Evolutionary conservation across 192 early-diverging fungal species (phyloP).

Genomic region (Cladochytrium replicatum): DNA sequence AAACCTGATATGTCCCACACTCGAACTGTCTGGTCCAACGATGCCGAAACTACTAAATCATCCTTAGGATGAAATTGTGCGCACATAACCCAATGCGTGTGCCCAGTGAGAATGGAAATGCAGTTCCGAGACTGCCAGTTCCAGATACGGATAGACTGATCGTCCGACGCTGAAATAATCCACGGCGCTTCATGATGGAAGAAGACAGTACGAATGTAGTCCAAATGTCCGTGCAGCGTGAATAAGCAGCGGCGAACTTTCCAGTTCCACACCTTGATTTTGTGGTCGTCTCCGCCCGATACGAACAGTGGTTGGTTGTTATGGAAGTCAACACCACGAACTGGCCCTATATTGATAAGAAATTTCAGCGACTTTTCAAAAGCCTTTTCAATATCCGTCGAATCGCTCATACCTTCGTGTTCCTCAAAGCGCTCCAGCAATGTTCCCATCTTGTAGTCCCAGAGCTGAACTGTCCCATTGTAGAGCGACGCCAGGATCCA

Average conservation of each 20-base stretch:
- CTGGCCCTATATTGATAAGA: no score
- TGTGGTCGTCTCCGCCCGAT: slow-evolving; percentile 98
- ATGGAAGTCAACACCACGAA: slow-evolving; percentile 94
- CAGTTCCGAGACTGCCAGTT: slow-evolving; percentile 99
- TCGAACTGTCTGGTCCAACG: slow-evolving; percentile 91
- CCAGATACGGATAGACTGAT: slow-evolving; percentile 99
- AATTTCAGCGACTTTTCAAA: no score
- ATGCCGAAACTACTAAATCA: slow-evolving; percentile 93
- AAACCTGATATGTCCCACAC: slow-evolving; percentile 99
- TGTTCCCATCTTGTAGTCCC: slow-evolving; percentile 99
- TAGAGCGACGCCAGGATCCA: slow-evolving; percentile 97
- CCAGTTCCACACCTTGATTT: slow-evolving; percentile 99
- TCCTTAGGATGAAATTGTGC: slow-evolving; percentile 98
- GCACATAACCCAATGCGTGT: slow-evolving; percentile 98
- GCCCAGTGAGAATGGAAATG: slow-evolving; percentile 94
- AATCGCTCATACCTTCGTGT: slow-evolving; percentile 82
- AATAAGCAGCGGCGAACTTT: slow-evolving; percentile 93
- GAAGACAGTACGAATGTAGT: slow-evolving; percentile 92
- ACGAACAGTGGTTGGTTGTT: slow-evolving; percentile 94
- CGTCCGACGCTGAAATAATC: slow-evolving; percentile 94
- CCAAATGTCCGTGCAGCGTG: slow-evolving; percentile 94
- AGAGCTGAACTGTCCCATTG: slow-evolving; percentile 95
- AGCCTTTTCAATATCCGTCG: no score
- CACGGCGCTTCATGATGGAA: slow-evolving; percentile 98
- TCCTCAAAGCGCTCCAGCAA: slow-evolving; percentile 97